These are phyloP conservation scores for Ampelomyces quisqualis DNA, from an alignment of 2,329 filamentous ascomycete species.

Conservation along the genomic window DNA sequence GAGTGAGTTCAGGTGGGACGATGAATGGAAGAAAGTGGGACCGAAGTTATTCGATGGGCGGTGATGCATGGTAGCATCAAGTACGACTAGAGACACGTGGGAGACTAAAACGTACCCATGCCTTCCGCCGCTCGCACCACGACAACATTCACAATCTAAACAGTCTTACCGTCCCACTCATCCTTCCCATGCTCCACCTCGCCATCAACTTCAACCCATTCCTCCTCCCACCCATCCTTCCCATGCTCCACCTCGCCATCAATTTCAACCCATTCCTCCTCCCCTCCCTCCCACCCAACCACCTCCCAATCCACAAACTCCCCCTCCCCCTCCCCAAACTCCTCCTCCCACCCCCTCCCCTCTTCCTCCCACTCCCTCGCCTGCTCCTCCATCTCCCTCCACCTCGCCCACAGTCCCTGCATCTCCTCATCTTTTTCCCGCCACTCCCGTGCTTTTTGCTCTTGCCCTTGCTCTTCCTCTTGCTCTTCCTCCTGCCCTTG, in stretches of 20 bases:
- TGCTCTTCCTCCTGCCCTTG: too few relatives aligned
- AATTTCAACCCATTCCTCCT: not conserved
- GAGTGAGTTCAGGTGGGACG: slow-evolving; percentile 78
- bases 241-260: not conserved
- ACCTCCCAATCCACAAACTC: too few relatives aligned
- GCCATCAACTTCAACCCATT: not conserved
- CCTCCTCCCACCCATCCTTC: not conserved
- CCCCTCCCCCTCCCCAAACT: not conserved
- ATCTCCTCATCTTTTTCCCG: too few relatives aligned
- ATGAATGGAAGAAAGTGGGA: slow-evolving; percentile 86
- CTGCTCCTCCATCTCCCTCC: not conserved
- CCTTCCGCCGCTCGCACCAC: too few relatives aligned
- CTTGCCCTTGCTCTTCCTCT: too few relatives aligned
- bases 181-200: not conserved
- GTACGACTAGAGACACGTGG: too few relatives aligned
- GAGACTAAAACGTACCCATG: too few relatives aligned
- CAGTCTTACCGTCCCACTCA: not conserved
- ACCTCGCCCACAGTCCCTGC: not conserved
- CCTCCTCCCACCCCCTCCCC: not conserved
- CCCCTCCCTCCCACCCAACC: too few relatives aligned
- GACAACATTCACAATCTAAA: not conserved
- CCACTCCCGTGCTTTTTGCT: too few relatives aligned
- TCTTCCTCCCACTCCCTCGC: not conserved
- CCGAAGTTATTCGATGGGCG: slow-evolving; percentile 61
- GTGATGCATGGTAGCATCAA: not conserved